Conservation (phyloP, 2,329 filamentous ascomycete species). For the Lanzia echinophila region DNA sequence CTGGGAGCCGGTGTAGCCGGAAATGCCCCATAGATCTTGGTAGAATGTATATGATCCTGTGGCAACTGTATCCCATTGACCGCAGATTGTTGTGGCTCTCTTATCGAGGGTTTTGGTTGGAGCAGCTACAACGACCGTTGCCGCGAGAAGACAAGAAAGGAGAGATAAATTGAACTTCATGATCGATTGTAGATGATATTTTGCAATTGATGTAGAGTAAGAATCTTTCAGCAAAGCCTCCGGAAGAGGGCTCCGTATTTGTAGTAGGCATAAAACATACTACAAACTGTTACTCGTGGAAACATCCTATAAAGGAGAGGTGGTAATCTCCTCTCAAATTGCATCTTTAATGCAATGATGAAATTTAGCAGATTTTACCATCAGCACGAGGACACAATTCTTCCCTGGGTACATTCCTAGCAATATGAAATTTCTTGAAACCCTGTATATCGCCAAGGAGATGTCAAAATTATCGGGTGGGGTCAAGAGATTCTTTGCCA, state of each 20-base stretch:
- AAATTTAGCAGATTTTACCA: background rate
- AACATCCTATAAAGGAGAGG: background rate
- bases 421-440: background rate
- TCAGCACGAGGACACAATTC: background rate
- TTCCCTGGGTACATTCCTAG: background rate
- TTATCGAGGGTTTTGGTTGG: slow-evolving; percentile 29
- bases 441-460: background rate
- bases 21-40: slow-evolving; percentile 28
- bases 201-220: background rate
- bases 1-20: slow-evolving; percentile 22
- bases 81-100: slow-evolving; percentile 28
- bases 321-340: background rate
- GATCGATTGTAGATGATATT: background rate
- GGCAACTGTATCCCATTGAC: slow-evolving; percentile 19
- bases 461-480: background rate
- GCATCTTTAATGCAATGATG: background rate
- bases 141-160: slow-evolving; percentile 5
- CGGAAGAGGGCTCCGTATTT: background rate
- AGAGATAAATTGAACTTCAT: slow-evolving; percentile 15
- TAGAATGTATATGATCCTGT: slow-evolving; percentile 34
- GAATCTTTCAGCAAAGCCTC: background rate
- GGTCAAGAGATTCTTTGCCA: background rate
- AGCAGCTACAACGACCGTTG: slow-evolving; percentile 3
- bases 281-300: background rate
- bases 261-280: background rate